Base-by-base conservation (phyloP, 352 stramenopile genomes). In the Plasmopara muralis region DNA sequence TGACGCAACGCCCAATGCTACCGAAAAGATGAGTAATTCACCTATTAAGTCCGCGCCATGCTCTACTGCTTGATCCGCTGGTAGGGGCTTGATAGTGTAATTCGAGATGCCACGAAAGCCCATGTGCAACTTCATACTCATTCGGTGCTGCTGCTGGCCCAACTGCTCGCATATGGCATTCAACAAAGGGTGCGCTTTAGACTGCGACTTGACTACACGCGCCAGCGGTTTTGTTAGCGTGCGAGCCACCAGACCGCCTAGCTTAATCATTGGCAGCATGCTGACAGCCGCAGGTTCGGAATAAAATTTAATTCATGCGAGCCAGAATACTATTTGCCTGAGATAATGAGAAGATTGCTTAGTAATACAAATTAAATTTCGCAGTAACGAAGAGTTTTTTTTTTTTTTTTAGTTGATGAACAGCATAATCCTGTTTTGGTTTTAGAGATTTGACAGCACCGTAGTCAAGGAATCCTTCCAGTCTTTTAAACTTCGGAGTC, bases 181-280 rank as follows among this genome's bases (percentile, higher is more conserved):
- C 20, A 89, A 64, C 31, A 70, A 49, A 15, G 74, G 74, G 31
- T 89, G 68, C 41, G 77, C 67, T 51, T 95, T 96, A 25, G 91
- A 90, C 39, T 87, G 88, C 54, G 90, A 75, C 50, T 97, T 84
- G 57, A 94, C 73, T 43, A 90, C 79, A 53, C 97, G 96, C 15
- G 86, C 87, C 43, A 93, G 75, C 5, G 89, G 83, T 56, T 92
- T 92, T 49, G 82, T 92, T 35, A 89, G 67, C 55, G 82, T 88
- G 51, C 82, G 79, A 29, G 86, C 68, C 69, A 93, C 74, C 50
- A 93, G 66, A 25, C 82, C 82, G 46, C 82, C 82, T 16, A 93
- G 54, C 64, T 93, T 93, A 60, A 93, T 83, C 77, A 93, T 82
- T 31, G 82, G 82, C 56, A 93, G 61, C 65, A 75, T 75, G 52